These are phyloP conservation scores for Apiotrichum domesticum DNA, from an alignment of 1,284 basidiomycete genomes.

Conservation along the genomic window DNA sequence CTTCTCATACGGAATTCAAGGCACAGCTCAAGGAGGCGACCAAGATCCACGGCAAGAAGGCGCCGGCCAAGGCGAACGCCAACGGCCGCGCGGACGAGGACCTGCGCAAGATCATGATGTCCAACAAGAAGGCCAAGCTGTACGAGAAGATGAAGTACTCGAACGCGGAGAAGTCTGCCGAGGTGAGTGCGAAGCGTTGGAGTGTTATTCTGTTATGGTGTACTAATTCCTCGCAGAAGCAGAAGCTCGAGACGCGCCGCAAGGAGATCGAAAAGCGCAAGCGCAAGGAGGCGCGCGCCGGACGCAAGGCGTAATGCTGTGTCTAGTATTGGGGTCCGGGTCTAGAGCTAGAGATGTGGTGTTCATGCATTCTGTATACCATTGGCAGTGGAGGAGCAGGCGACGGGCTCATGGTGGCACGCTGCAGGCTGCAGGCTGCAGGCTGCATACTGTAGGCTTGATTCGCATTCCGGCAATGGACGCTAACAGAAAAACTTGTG, in stretches of 20 bases:
- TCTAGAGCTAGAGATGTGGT: not conserved
- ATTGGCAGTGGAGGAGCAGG: not conserved
- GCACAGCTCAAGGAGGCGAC: constrained; percentile 65
- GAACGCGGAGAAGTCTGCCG: constrained; percentile 68
- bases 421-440: too few species aligned
- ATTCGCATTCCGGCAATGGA: too few species aligned
- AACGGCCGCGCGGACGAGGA: constrained; percentile 60
- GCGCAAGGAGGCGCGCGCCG: constrained; percentile 43
- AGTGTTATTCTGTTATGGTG: too few species aligned
- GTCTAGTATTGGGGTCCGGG: not conserved
- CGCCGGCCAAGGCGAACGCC: constrained; percentile 22
- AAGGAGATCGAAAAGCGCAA: constrained; percentile 58
- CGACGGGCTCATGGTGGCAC: too few species aligned
- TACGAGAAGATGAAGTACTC: constrained; percentile 94
- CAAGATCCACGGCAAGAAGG: constrained; percentile 50
- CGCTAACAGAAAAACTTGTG: too few species aligned
- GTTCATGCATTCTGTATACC: constrained; percentile 12
- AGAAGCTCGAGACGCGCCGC: constrained; percentile 59
- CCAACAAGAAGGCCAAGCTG: constrained; percentile 90
- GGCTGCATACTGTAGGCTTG: too few species aligned
- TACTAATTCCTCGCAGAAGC: constrained; percentile 47
- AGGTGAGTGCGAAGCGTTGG: constrained; percentile 55
- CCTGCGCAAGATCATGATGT: constrained; percentile 98
- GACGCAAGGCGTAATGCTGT: constrained; percentile 1
- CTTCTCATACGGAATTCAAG: constrained; percentile 77